Conservation (phyloP, 164 flowering plant genomes). For the Vitis cinerea region DNA sequence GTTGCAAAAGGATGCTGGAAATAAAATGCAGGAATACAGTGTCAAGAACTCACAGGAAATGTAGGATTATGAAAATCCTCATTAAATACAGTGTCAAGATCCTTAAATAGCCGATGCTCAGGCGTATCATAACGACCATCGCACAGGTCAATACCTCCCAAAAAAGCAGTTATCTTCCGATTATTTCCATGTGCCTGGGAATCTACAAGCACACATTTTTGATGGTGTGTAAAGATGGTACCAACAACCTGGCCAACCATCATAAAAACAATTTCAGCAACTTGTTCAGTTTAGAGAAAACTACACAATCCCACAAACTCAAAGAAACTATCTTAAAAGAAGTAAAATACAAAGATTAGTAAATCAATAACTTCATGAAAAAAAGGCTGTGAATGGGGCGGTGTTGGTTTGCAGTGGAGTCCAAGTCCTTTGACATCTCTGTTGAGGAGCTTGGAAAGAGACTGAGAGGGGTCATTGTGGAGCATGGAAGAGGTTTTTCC, state of each 20-base stretch:
- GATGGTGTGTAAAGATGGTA: slow-evolving; percentile 79
- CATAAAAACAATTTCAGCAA: slow-evolving; percentile 11
- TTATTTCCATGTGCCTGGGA: slow-evolving; percentile 70
- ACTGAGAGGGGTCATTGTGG: no score
- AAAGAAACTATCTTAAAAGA: no score
- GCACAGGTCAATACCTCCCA: slow-evolving; percentile 89
- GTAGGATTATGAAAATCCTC: slow-evolving; percentile 87
- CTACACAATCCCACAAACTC: no score
- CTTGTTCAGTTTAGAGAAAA: neutral
- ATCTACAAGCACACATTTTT: slow-evolving; percentile 85
- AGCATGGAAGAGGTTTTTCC: no score
- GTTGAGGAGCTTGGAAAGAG: no score
- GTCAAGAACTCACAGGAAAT: slow-evolving; percentile 52
- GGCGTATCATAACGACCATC: slow-evolving; percentile 96
- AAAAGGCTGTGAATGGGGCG: no score
- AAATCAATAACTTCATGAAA: no score
- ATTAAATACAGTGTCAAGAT: slow-evolving; percentile 66
- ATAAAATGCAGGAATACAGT: neutral
- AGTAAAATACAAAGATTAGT: no score
- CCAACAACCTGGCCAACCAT: slow-evolving; percentile 66
- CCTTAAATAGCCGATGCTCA: slow-evolving; percentile 68
- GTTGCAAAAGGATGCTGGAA: neutral
- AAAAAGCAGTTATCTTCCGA: slow-evolving; percentile 70
- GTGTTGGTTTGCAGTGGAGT: no score
- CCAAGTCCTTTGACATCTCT: no score